Conservation (phyloP, 2,329 filamentous ascomycete species). For the Colletotrichum viniferum region DNA sequence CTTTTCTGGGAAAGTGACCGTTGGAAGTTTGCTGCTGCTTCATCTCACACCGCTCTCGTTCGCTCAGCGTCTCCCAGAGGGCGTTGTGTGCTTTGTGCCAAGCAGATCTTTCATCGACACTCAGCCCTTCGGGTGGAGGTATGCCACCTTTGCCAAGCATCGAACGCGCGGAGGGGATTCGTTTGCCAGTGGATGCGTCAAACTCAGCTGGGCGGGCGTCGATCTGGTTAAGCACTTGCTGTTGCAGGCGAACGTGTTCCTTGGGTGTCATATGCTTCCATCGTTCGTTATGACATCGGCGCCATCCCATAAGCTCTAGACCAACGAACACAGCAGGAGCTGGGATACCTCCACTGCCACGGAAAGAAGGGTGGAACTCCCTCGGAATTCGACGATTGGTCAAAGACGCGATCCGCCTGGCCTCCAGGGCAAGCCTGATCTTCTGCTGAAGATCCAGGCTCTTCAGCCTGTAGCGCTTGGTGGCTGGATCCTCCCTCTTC, state of each 20-base stretch:
- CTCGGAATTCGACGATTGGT: accelerated
- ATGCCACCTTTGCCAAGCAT: not conserved
- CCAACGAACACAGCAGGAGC: not conserved
- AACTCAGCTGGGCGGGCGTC: accelerated
- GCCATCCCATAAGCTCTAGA: not conserved
- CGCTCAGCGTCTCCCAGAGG: not conserved
- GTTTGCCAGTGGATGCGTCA: not conserved
- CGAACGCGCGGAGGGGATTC: not conserved
- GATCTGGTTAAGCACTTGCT: not conserved
- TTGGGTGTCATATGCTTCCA: not conserved
- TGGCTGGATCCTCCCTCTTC: not conserved
- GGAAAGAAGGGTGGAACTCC: not conserved
- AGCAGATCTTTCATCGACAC: not conserved
- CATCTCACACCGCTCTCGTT: not conserved
- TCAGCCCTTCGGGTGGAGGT: not conserved
- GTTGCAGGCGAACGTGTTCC: not conserved
- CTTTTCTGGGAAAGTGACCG: not conserved
- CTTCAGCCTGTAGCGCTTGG: not conserved
- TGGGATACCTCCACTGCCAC: not conserved
- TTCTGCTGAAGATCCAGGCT: not conserved
- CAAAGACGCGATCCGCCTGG: not conserved
- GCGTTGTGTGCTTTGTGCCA: not conserved
- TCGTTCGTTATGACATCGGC: not conserved
- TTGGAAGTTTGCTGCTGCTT: not conserved
- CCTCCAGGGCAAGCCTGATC: not conserved